Conservation (phyloP, 1,139 yeast genomes). For the Saccharomyces hybrid region DNA sequence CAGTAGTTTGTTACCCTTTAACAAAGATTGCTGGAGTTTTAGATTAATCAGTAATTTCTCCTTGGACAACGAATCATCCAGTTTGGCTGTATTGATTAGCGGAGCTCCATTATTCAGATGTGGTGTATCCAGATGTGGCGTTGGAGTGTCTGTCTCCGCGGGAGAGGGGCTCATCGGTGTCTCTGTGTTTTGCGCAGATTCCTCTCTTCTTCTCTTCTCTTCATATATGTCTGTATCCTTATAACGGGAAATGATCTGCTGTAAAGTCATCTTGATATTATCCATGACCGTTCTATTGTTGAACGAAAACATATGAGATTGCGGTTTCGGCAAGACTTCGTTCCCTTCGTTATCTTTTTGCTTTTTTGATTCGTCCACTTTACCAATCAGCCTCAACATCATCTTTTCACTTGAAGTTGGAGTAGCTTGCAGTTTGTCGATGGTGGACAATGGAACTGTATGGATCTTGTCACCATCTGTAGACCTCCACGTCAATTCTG, state of each 20-base stretch:
- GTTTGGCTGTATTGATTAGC: slow-evolving; percentile 33
- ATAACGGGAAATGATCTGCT: slow-evolving; percentile 63
- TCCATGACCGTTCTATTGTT: slow-evolving; percentile 71
- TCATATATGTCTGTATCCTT: slow-evolving; percentile 41
- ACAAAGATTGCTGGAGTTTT: slow-evolving; percentile 68
- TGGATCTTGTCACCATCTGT: slow-evolving; percentile 49
- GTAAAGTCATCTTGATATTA: slow-evolving; percentile 59
- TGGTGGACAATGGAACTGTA: slow-evolving; percentile 42
- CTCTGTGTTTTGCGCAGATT: slow-evolving; percentile 3
- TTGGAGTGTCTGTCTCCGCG: slow-evolving; percentile 22
- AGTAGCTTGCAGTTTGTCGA: slow-evolving; percentile 65
- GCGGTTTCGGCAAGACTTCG: slow-evolving; percentile 39
- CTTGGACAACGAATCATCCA: slow-evolving; percentile 41
- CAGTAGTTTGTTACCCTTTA: slow-evolving; percentile 62
- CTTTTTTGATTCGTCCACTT: slow-evolving; percentile 28
- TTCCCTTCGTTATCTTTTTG: slow-evolving; percentile 27
- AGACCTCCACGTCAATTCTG: slow-evolving; percentile 62
- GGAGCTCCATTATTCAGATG: slow-evolving; percentile 21
- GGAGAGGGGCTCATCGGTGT: slow-evolving; percentile 22
- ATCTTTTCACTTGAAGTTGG: slow-evolving; percentile 63
- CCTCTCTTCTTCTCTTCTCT: slow-evolving; percentile 26
- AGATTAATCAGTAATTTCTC: slow-evolving; percentile 55
- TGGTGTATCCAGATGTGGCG: slow-evolving; percentile 4
- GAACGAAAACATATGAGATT: slow-evolving; percentile 49
- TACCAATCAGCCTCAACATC: slow-evolving; percentile 54